phyloP scores from a whole-genome alignment of 75 land plant species.

The Cryptomeria japonica region DNA sequence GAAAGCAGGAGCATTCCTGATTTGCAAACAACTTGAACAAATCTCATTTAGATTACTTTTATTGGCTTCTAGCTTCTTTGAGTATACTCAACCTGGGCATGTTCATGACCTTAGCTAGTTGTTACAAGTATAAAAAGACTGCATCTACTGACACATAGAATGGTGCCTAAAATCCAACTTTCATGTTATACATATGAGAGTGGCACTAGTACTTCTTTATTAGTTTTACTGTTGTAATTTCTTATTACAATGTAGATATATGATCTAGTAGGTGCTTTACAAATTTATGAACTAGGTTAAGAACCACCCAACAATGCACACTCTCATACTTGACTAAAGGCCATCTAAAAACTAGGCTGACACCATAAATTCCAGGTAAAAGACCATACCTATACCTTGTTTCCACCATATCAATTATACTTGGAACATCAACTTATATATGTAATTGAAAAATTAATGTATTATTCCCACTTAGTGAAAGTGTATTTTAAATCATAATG shows the following conservation, averaged over 20 bases:
- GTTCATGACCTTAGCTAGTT: slow-evolving; percentile 25
- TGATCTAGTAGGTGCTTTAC: neutral
- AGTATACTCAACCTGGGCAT: slow-evolving; percentile 21
- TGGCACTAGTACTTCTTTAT: neutral
- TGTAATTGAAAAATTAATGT: neutral
- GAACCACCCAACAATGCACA: neutral
- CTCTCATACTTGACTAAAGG: neutral
- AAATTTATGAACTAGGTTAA: neutral
- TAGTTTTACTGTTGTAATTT: neutral
- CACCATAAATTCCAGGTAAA: neutral
- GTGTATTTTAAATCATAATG: neutral
- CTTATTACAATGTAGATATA: neutral
- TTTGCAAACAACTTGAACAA: slow-evolving; percentile 60
- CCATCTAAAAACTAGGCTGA: too few species aligned
- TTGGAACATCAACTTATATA: neutral
- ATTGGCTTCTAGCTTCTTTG: slow-evolving; percentile 43
- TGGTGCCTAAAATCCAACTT: neutral
- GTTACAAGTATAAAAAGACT: neutral
- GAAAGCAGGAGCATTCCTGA: slow-evolving; percentile 41
- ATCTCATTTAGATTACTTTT: slow-evolving; percentile 48
- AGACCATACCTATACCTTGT: too few species aligned
- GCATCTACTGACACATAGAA: neutral
- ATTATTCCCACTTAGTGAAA: neutral
- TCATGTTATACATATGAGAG: neutral
- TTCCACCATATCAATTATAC: neutral